Evolutionary conservation across 345 rosid genomes (phyloP), one percentile per base, ranked within the genome.

Genomic region (Passiflora organensis): DNA sequence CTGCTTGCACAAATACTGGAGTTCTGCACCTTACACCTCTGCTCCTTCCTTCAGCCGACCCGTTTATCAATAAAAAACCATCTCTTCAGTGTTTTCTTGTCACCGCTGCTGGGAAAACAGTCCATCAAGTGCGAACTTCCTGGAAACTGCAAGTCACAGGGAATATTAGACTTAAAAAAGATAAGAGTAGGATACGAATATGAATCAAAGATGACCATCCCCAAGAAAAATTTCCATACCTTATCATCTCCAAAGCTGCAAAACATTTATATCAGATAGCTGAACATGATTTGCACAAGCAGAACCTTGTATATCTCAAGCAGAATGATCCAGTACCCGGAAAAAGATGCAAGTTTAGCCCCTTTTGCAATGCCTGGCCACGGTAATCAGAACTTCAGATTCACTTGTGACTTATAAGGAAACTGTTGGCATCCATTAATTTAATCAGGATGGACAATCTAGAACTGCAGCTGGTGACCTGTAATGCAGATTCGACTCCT

Each of bases 1-100:
- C 34, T 18, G 22, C 41, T 55, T 14, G 53, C 39, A 53, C 54
- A 45, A 63, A 42, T 38, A 43, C 51, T n/a, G 49, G 58, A 63
- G 25, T 36, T 60, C 28, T 59, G 55, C 32, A 50, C 34, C 48
- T 57, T 51, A 28, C 25, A 45, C 21, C 17, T 37, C n/a, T n/a
- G n/a, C n/a, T 21, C 38, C 43, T 48, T 41, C 52, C n/a, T 71
- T 51, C 67, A 91, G 59, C 96, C 98, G 45, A 85, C 95, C 43
- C 82, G 78, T 58, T 91, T 87, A 70, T 91, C 96, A 4, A 85
- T 85, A 65, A 91, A 91, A 79, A 83, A 91, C 91, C 97, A 91
- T 86, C 74, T 79, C 82, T 91, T 85, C 74, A 91, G 72, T 21
- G 97, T 79, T 78, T 83, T 83, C 89, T 85, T 83, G 55, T 87